A percentile compares a stretch with the other conserved stretches of the same genome.
These are phyloP conservation scores for Pythium apleroticum DNA, from an alignment of 352 stramenopile genomes.

Conservation along the genomic window DNA sequence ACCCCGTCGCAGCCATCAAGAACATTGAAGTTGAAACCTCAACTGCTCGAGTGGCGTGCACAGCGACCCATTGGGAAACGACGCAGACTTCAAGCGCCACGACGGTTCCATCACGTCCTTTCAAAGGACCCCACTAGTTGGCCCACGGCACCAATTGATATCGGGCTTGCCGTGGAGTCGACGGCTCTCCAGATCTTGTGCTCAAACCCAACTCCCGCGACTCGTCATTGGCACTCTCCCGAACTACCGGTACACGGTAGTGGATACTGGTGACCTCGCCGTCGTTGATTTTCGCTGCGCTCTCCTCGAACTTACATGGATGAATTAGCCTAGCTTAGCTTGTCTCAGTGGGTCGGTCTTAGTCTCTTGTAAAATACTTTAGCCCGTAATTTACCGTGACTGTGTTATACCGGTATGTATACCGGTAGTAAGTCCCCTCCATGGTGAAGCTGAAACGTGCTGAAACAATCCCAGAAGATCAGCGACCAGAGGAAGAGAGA, in stretches of 20 bases:
- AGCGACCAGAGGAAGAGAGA: neutral
- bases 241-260: too few species aligned
- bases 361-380: neutral
- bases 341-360: too few species aligned
- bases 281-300: too few species aligned
- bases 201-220: too few species aligned
- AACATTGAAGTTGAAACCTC: constrained; percentile 3
- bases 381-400: neutral
- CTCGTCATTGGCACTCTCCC: too few species aligned
- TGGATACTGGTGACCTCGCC: too few species aligned
- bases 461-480: neutral
- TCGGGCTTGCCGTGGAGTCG: neutral
- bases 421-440: neutral
- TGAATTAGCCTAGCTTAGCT: neutral
- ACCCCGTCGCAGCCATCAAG: neutral
- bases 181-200: too few species aligned
- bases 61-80: too few species aligned
- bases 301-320: too few species aligned
- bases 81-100: neutral
- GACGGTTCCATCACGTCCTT: neutral
- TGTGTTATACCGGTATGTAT: neutral
- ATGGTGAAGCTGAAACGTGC: neutral
- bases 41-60: neutral
- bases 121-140: neutral
- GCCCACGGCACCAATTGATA: neutral